Evolutionary conservation across 768 basidiomycete species (phyloP).

Genomic region (Leccinum arenicola): DNA sequence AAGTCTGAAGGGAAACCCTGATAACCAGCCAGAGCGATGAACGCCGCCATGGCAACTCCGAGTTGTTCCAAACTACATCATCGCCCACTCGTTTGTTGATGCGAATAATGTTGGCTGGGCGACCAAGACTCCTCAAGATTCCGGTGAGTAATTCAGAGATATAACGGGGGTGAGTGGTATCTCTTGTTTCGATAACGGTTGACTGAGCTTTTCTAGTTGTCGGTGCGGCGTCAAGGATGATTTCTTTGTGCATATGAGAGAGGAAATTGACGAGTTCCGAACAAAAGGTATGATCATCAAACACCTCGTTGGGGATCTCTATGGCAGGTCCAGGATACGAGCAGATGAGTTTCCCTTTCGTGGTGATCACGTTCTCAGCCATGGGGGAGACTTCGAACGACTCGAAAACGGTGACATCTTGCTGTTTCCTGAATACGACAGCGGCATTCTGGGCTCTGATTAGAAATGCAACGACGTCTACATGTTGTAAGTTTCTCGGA

Average conservation of each 20-base stretch:
- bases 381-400: slow-evolving; percentile 42
- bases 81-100: slow-evolving; percentile 45
- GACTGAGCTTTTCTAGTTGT: background rate
- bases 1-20: slow-evolving; percentile 42
- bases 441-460: background rate
- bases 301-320: background rate
- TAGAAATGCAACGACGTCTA: slow-evolving; percentile 31
- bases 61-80: slow-evolving; percentile 4
- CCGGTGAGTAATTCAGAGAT: slow-evolving; percentile 36
- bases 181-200: background rate
- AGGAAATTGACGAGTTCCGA: slow-evolving; percentile 37
- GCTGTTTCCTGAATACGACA: background rate
- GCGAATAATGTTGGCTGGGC: slow-evolving; percentile 13
- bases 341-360: background rate
- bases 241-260: slow-evolving; percentile 27
- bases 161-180: background rate
- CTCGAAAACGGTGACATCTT: slow-evolving; percentile 24
- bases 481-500: background rate
- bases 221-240: slow-evolving; percentile 32
- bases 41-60: slow-evolving; percentile 43
- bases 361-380: slow-evolving; percentile 7
- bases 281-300: slow-evolving; percentile 22
- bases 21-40: slow-evolving; percentile 47
- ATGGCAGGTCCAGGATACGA: background rate
- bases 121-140: slow-evolving; percentile 39